Percentiles rank a stretch among this genome's conserved stretches.
phyloP scores from a whole-genome alignment of 345 rosid genomes.

The Populus ilicifolia region DNA sequence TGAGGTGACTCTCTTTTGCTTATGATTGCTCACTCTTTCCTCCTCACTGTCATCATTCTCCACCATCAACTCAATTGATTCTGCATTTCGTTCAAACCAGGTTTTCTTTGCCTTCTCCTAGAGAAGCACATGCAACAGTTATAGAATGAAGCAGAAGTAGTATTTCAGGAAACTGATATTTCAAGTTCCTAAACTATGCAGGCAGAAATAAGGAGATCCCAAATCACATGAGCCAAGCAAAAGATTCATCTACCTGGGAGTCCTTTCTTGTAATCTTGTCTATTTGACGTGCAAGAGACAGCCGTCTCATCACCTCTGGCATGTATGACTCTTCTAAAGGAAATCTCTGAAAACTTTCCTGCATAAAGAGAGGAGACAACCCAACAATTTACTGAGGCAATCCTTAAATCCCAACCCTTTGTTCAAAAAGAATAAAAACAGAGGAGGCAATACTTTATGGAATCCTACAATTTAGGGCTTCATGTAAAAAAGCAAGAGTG shows the following conservation, averaged over 20 bases:
- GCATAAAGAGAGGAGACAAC: conserved; percentile 25
- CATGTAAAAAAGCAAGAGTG: neutral
- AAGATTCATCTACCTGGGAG: conserved; percentile 56
- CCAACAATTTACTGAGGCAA: neutral
- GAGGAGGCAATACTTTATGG: neutral
- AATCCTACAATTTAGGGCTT: neutral
- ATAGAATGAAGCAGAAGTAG: neutral
- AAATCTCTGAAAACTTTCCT: conserved; percentile 78
- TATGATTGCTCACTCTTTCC: conserved; percentile 61
- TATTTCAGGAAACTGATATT: neutral
- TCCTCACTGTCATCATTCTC: conserved; percentile 85
- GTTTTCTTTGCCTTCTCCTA: conserved; percentile 78
- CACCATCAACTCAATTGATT: conserved; percentile 58
- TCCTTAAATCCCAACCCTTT: neutral
- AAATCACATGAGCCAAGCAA: neutral
- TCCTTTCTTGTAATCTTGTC: conserved; percentile 71
- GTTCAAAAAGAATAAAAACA: neutral
- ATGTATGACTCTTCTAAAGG: conserved; percentile 82
- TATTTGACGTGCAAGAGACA: conserved; percentile 91
- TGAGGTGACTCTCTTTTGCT: conserved; percentile 33
- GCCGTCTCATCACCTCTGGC: conserved; percentile 75
- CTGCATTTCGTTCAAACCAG: conserved; percentile 84
- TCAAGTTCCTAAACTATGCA: neutral
- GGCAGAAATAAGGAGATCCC: neutral
- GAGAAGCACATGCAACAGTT: conserved; percentile 3